Evolutionary conservation across 2,329 filamentous ascomycete genomes (phyloP).

Genomic region (Bipolaris sorokiniana): DNA sequence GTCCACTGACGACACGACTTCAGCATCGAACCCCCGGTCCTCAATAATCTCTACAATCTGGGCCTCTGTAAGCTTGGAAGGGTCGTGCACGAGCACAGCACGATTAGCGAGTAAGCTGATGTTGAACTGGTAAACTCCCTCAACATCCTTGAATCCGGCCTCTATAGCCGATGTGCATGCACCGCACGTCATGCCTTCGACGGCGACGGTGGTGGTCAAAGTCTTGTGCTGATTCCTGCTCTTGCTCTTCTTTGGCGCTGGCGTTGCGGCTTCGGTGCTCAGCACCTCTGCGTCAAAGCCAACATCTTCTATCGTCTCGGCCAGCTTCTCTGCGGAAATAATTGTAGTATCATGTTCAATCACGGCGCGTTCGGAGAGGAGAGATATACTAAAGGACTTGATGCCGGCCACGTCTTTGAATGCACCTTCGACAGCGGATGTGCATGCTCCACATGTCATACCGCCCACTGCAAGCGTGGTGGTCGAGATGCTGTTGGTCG

Average conservation of each 20-base stretch:
- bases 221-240: conserved; percentile 52
- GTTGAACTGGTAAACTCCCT: conserved; percentile 86
- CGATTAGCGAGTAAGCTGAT: conserved; percentile 93
- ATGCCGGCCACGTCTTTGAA: conserved; percentile 78
- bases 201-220: conserved; percentile 80
- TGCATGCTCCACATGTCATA: conserved; percentile 92
- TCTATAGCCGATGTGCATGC: conserved; percentile 94
- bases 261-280: conserved; percentile 65
- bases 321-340: conserved; percentile 60
- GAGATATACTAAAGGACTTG: conserved; percentile 78
- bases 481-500: conserved; percentile 54
- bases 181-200: conserved; percentile 97
- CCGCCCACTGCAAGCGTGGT: conserved; percentile 82
- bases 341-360: conserved; percentile 74
- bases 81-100: conserved; percentile 85
- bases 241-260: conserved; percentile 42
- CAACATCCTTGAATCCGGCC: conserved; percentile 75
- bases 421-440: conserved; percentile 80
- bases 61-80: conserved; percentile 70
- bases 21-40: conserved; percentile 86
- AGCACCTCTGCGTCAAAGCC: conserved; percentile 83
- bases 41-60: conserved; percentile 85
- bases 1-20: conserved; percentile 76
- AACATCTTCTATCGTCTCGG: conserved; percentile 67
- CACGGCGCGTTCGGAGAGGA: conserved; percentile 84